Evolutionary conservation across 169 alveolate genomes (phyloP), one percentile per base, ranked within the genome.

Genomic region (Hammondia hammondi): DNA sequence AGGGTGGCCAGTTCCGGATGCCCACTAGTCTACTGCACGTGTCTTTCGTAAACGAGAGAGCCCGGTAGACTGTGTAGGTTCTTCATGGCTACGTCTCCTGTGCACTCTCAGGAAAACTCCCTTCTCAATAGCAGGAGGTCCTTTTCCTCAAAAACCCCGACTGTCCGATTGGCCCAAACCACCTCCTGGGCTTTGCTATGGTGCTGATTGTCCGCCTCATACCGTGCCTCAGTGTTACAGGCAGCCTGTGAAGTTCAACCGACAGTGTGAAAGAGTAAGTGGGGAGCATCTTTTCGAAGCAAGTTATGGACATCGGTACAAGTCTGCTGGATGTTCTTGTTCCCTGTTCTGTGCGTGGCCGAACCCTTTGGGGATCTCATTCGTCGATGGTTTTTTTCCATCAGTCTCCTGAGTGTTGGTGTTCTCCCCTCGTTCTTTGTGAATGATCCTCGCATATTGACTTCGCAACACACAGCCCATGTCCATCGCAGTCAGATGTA

Each of bases 41-140:
- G 37, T 14, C 61, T 52, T 52, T 14, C 61, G 61, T 10, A 52
- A 52, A 14, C 61, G 24, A 52, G 61, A 52, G 61, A 52, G 61
- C 61, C 81, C 14, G 81, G 81, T 71, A n/a, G 37, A 71, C 0
- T 71, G 24, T 21, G n/a, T n/a, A 71, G 43, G 81, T 17, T 71
- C 81, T n/a, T 7, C 14, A 29, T 71, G n/a, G n/a, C n/a, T 71
- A 73, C 46, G 2, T n/a, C 19, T 46, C 52, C 48, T n/a, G 2
- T 37, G 85, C 21, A 46, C 37, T 10, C 85, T 6, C 85, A 73
- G 85, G 32, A 73, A 35, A 35, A 73, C 85, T 10, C 85, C 85
- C 24, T 73, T 73, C 85, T 35, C 52, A n/a, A 37, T 73, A 9
- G 85, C 85, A 32, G 85, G 85, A 35, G 85, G 85, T 73, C 85